Evolutionary conservation across 2,329 filamentous ascomycete species (phyloP), one percentile per base, ranked within the genome.

Genomic region (Aspergillus brasiliensis): DNA sequence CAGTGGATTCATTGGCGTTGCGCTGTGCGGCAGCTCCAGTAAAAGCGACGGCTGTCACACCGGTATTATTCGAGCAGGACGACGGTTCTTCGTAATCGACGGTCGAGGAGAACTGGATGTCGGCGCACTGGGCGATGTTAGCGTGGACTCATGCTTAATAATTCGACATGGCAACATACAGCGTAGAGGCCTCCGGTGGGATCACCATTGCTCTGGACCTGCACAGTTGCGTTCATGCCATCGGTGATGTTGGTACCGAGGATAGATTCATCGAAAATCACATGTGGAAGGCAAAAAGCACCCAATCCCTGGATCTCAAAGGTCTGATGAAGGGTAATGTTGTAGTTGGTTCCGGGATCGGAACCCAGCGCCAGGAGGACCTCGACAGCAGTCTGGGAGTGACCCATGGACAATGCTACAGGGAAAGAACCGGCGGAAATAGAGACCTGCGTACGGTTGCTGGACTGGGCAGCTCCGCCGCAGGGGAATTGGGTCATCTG

Each of bases 121-220:
- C 90, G 70, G 89, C 88, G 74, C 90, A 93, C 86, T 89, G 38
- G 10, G n/a, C 23, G 25, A 28, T 15, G 15, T 27, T 21, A 44
- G 42, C 23, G 23, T 28, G 37, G n/a, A 4, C 5, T 5, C 11
- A 44, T 5, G 15, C 40, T 1, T 13, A 23, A 23, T n/a, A 4
- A 34, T 46, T 46, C 15, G 37, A 28, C 13, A 28, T 6, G 8
- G 27, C 7, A 31, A 68, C 81, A 69, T 73, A 85, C 83, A 75
- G 88, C 90, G 76, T 91, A 92, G 31, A 92, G 77, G 15, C 88
- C 86, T 40, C 81, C 82, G 19, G 81, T 83, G 3, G 78, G 79
- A 21, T 84, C 80, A 27, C 85, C 86, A 49, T 86, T 80, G 3
- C 86, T 88, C 37, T 91, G 82, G 54, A 92, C 85, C 77, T 92